Conservation (phyloP, 441 rosid species). For the Populus hybrid region DNA sequence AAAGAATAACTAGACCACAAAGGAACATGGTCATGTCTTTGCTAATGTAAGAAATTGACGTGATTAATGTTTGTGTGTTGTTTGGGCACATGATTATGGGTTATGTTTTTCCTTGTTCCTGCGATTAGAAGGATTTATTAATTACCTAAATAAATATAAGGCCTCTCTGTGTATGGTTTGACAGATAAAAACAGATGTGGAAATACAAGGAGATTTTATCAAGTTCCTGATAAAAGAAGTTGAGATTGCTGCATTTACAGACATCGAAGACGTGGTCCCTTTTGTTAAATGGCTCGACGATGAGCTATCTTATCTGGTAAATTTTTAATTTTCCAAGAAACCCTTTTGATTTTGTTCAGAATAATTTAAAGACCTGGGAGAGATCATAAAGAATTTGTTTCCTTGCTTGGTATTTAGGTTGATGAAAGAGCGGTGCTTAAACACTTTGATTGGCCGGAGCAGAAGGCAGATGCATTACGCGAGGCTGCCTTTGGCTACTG, state of each 20-base stretch:
- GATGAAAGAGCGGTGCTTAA: conserved; percentile 94
- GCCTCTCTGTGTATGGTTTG: not conserved
- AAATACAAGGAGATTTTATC: conserved; percentile 90
- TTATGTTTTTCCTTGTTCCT: no score
- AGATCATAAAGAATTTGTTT: not conserved
- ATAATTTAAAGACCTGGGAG: not conserved
- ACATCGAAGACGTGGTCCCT: conserved; percentile 86
- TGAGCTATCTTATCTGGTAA: conserved; percentile 86
- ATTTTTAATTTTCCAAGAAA: not conserved
- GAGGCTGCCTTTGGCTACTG: conserved; percentile 92
- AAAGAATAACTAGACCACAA: no score
- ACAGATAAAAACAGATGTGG: conserved; percentile 96
- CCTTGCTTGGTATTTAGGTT: conserved; percentile 37
- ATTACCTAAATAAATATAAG: no score
- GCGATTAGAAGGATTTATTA: no score
- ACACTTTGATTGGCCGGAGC: conserved; percentile 96
- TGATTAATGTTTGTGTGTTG: no score
- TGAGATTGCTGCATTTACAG: conserved; percentile 72
- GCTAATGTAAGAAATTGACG: no score
- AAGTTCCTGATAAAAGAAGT: conserved; percentile 82
- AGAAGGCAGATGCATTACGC: conserved; percentile 84
- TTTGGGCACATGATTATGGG: no score
- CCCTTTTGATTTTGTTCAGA: not conserved
- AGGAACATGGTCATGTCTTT: no score
- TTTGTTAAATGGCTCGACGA: conserved; percentile 97